Evolutionary conservation across 257 asterid genomes (phyloP), one percentile per base, ranked within the genome.

Genomic region (Solanum virginianum): DNA sequence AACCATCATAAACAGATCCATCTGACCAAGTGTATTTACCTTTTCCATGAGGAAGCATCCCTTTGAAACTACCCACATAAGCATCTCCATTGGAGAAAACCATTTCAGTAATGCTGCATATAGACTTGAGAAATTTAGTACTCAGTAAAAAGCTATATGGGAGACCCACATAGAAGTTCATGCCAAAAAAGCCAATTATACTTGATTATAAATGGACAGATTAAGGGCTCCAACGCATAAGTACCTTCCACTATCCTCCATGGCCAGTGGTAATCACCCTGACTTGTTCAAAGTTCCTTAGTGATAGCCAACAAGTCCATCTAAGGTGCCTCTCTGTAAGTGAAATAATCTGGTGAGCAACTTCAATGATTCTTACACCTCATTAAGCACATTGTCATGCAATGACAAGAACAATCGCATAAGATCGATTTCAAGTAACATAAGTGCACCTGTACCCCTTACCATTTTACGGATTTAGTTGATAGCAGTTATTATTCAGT

Each of bases 21-120:
- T 97, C 92, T n/a, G 90, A 85, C 99, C 99, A 97, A 45, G 88
- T 92, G 88, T 97, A 97, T 82, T 88, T 93, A 86, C 98, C 98
- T 86, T 92, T 92, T 83, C 96, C 97, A 80, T 95, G 94, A 26
- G 98, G 94, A 82, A 92, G 85, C 80, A 49, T 85, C 86, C 91
- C 93, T 87, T 89, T 88, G 85, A 90, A 87, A 86, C 80, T 84
- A 65, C 99, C 98, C 84, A 70, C 47, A 88, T 97, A 97, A 63
- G 84, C 89, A 87, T 95, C 99, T 80, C 98, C 98, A 87, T 92
- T 95, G 45, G 91, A 72, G 87, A 97, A 92, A 68, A 90, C 90
- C 85, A 90, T 92, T 85, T 89, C 96, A 54, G 81, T 53, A 65
- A 55, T 56, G 91, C 98, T 94, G 86, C 18, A 89, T 85, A 90